Conservation (phyloP, 306 rosid genomes). For the Malus orientalis region DNA sequence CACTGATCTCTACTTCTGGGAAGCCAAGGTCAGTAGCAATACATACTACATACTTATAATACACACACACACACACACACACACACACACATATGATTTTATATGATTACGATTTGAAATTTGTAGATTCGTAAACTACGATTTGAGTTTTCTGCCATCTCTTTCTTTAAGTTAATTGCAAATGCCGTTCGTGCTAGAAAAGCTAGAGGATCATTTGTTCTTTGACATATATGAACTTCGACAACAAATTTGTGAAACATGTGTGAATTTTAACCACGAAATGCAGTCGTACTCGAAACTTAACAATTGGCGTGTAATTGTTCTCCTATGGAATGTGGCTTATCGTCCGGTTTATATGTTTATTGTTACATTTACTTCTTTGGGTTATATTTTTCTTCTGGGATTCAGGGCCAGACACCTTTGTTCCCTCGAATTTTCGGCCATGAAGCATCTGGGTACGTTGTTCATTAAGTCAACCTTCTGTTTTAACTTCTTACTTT, state of each 20-base stretch:
- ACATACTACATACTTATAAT: background rate
- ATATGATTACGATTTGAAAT: no score
- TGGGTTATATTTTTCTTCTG: background rate
- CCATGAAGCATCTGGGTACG: constrained; percentile 41
- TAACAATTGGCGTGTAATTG: no score
- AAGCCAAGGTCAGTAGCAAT: constrained; percentile 20
- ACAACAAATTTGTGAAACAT: background rate
- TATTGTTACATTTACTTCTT: background rate
- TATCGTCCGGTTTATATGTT: background rate
- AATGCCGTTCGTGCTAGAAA: background rate
- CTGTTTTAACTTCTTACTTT: background rate
- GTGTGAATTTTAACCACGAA: background rate
- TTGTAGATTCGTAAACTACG: background rate
- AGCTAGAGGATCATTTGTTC: background rate
- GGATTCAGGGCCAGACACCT: constrained; percentile 22
- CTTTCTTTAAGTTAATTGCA: background rate
- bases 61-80: no score
- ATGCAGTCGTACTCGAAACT: background rate
- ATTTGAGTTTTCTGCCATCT: background rate
- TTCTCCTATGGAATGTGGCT: background rate
- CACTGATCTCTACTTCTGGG: constrained; percentile 32
- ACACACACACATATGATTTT: background rate
- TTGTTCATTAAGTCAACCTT: background rate
- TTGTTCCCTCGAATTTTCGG: constrained; percentile 35
- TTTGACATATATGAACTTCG: background rate